These are phyloP conservation scores for Colletotrichum godetiae DNA, from an alignment of 2,329 filamentous ascomycete species.

Conservation along the genomic window DNA sequence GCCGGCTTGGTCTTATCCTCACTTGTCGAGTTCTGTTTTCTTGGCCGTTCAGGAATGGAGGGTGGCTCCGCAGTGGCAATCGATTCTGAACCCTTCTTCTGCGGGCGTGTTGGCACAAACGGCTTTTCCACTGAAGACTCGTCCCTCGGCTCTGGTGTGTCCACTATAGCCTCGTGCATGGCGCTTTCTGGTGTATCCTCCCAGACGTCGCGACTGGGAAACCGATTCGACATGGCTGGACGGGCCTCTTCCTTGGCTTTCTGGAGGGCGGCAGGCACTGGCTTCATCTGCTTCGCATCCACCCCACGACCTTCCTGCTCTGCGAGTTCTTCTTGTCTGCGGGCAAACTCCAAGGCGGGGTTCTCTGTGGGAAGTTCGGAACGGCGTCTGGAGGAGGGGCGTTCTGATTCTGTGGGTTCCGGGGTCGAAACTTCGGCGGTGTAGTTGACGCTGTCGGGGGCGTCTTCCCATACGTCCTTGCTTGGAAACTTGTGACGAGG, in stretches of 20 bases:
- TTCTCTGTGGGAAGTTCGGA: conserved; percentile 52
- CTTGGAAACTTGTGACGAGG: conserved; percentile 84
- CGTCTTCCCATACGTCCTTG: conserved; percentile 97
- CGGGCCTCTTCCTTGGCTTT: conserved; percentile 51
- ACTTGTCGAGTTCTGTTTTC: conserved; percentile 54
- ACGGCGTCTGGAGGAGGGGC: conserved; percentile 46
- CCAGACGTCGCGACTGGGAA: conserved; percentile 94
- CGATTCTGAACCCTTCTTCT: conserved; percentile 51
- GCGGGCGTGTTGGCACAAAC: conserved; percentile 67
- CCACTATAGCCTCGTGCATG: conserved; percentile 81
- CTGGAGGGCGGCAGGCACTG: conserved; percentile 32
- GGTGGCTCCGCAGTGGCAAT: conserved; percentile 51
- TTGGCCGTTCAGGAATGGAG: conserved; percentile 63
- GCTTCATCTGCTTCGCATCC: conserved; percentile 61
- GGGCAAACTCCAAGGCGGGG: conserved; percentile 73
- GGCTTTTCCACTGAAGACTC: conserved; percentile 66
- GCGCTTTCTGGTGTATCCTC: conserved; percentile 91
- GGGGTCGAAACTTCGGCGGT: conserved; percentile 88
- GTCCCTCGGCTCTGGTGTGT: conserved; percentile 56
- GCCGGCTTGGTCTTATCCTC: conserved; percentile 53
- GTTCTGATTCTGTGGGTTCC: conserved; percentile 58
- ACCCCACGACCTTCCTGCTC: conserved; percentile 62
- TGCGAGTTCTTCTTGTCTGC: conserved; percentile 73
- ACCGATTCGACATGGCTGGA: conserved; percentile 73
- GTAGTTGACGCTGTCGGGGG: conserved; percentile 84